phyloP scores from a whole-genome alignment of 495 filamentous ascomycete genomes.

The Beverwykella pulmonaria region DNA sequence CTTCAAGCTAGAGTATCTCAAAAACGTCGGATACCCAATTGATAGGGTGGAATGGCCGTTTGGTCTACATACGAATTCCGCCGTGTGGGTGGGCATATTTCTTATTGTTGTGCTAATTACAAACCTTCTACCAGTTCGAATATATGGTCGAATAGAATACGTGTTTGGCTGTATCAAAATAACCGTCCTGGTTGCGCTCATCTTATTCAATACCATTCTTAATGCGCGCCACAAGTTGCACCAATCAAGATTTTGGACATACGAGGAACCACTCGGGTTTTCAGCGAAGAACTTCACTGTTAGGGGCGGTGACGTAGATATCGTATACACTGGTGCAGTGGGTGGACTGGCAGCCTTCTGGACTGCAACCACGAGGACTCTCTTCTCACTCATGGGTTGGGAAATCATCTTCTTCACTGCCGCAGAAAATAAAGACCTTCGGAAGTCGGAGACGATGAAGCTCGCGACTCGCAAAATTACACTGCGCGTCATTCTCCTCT shows the following conservation, averaged over 20 bases:
- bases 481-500: slow-evolving; percentile 50
- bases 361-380: slow-evolving; percentile 50
- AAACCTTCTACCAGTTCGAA: slow-evolving; percentile 51
- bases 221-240: slow-evolving; percentile 10
- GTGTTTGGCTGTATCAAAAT: slow-evolving; percentile 52
- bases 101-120: slow-evolving; percentile 44
- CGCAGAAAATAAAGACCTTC: slow-evolving; percentile 50
- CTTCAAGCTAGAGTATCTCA: slow-evolving; percentile 48
- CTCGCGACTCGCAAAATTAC: slow-evolving; percentile 53
- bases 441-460: slow-evolving; percentile 52
- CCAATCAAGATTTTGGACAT: slow-evolving; percentile 43
- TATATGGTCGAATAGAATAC: slow-evolving; percentile 55
- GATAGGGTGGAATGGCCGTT: slow-evolving; percentile 47
- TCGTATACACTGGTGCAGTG: slow-evolving; percentile 29
- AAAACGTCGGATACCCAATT: slow-evolving; percentile 41
- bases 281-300: slow-evolving; percentile 34
- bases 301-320: not conserved
- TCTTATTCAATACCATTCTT: slow-evolving; percentile 44
- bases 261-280: slow-evolving; percentile 43
- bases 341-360: slow-evolving; percentile 42
- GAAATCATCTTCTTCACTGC: slow-evolving; percentile 51
- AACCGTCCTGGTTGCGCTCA: slow-evolving; percentile 50
- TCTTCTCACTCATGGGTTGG: slow-evolving; percentile 57
- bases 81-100: slow-evolving; percentile 50
- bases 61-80: slow-evolving; percentile 42